Base-by-base conservation (phyloP, 163 green algal genomes). In the Chlorella variabilis region DNA sequence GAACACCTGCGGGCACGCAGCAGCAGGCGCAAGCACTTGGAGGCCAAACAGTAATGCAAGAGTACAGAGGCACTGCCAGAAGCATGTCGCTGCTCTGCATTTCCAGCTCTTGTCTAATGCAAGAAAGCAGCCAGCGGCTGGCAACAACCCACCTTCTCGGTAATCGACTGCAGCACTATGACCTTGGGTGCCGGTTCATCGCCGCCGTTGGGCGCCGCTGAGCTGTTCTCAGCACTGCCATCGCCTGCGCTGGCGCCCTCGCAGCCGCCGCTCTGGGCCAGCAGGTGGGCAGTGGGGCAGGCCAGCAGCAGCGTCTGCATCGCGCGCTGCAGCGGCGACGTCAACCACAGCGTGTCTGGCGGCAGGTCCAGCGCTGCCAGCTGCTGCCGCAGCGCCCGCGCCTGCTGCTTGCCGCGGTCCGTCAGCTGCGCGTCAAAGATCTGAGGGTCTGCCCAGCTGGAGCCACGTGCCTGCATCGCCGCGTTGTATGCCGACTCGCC, bases 361-460 rank as follows among this genome's bases (percentile, higher is more conserved):
- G 84, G 81, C 23, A 93, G 61, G 36, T 82, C 49, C 48, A 87
- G 75, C 15, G 25, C 25, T 18, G n/a, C 48, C 56, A 91, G 38
- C 63, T 80, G 21, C 17, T 58, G 20, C 7, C 77, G 65, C 71
- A 91, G 75, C 49, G 11, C 56, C 34, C 49, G 75, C 38, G 87
- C 90, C 90, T 96, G 91, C 36, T 70, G 75, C 58, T 75, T 71
- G 6, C 92, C 92, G 59, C 79, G 83, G 0, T 54, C 33, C 21
- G 92, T 96, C 11, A 96, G 89, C n/a, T 83, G 84, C 3, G 92
- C 89, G 67, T 96, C 90, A 81, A 89, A 95, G n/a, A 95, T 88
- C 20, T 79, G 70, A 1, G 92, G 92, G 75, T 96, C 92, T 20
- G 80, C 87, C 83, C 89, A 93, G 23, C 41, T 68, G 31, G 75